phyloP scores from a whole-genome alignment of 1,284 basidiomycete genomes.

The Mycena sp. region DNA sequence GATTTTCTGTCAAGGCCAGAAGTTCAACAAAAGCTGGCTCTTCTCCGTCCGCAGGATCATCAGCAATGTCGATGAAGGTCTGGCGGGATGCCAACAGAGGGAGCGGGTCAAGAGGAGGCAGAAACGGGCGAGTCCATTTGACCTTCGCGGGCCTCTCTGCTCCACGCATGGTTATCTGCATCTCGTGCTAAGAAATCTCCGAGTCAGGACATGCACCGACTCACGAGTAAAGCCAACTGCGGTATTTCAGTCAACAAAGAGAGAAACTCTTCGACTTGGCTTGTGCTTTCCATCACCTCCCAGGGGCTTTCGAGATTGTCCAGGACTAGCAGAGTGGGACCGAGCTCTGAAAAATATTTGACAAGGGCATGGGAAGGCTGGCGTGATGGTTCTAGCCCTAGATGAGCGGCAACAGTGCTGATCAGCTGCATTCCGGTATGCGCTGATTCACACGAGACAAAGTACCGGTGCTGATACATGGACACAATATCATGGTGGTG shows the following conservation, averaged over 20 bases:
- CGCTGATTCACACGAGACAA: not conserved
- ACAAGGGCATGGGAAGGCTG: not conserved
- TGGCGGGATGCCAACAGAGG: constrained; percentile 30
- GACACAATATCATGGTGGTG: constrained; percentile 23
- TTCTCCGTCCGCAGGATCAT: not conserved
- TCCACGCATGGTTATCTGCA: constrained; percentile 39
- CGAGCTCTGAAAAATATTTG: not conserved
- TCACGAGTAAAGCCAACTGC: constrained; percentile 34
- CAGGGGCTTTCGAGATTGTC: constrained; percentile 45
- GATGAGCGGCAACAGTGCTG: not conserved
- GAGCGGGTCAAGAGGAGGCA: constrained; percentile 37
- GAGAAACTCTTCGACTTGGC: constrained; percentile 36
- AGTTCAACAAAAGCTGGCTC: not conserved
- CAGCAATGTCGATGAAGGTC: constrained; percentile 36
- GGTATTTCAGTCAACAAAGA: constrained; percentile 31
- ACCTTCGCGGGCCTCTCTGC: constrained; percentile 39
- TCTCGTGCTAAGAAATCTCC: not conserved
- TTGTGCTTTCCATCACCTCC: constrained; percentile 32
- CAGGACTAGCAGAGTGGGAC: constrained; percentile 33
- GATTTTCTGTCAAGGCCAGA: not conserved
- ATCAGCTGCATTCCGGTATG: not conserved
- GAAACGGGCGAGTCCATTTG: constrained; percentile 32
- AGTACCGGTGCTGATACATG: not conserved
- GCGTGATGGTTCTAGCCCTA: not conserved
- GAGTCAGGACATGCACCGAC: not conserved